Evolutionary conservation across 1,284 basidiomycete species (phyloP), one percentile per base, ranked within the genome.

Genomic region (Rhodotorula glutinis): DNA sequence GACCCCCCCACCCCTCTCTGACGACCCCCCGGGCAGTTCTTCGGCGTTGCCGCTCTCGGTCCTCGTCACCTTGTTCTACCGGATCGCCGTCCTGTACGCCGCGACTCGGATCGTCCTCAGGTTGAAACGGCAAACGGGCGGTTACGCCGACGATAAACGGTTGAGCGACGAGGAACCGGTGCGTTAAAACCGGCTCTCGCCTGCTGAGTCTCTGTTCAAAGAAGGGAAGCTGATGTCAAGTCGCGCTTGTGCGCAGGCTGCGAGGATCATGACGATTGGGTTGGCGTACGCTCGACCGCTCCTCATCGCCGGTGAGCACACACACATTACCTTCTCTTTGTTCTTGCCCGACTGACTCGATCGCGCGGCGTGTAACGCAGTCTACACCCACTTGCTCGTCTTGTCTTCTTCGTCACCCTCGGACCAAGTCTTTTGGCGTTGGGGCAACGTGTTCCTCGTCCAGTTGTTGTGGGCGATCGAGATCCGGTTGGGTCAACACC

Each of bases 11-110:
- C n/a, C n/a, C n/a, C n/a, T n/a, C n/a, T n/a, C n/a, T n/a, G n/a
- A n/a, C n/a, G n/a, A n/a, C n/a, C n/a, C n/a, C 13, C 13, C 11
- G 3, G 8, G 19, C 67, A 74, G 73, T n/a, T 67, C 72, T 2
- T 74, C 73, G 3, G 75, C 75, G 17, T 63, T 76, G n/a, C 75
- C 75, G 3, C 59, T 76, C 49, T 74, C 73, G 23, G 74, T 76
- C 25, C 65, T 76, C 19, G 75, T 76, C 14, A 71, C 72, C 5
- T 64, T 76, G 16, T 73, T 74, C 40, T 76, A 76, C 66, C 70
- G 75, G 33, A 74, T 76, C 38, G 60, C 67, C 9, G 74, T 75
- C 27, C 52, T 75, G n/a, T 76, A 75, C 57, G 71, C 68, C 46
- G 74, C 75, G 1, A 73, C 73, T 23, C 54, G 72, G 30, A 67